phyloP scores from a whole-genome alignment of 768 basidiomycete species.

The Floccularia luteovirens region DNA sequence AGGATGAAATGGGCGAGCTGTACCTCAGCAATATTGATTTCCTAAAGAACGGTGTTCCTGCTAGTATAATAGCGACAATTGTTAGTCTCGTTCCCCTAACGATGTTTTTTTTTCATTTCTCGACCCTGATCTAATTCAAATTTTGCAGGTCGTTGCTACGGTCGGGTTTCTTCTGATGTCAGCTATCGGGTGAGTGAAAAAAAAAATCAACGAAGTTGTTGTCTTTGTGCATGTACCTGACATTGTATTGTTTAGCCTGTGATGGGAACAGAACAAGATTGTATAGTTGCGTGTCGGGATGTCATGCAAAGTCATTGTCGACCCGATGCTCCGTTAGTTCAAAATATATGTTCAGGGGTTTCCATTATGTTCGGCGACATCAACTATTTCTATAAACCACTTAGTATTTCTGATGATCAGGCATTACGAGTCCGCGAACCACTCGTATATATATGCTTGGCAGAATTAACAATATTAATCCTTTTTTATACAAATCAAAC shows the following conservation, averaged over 20 bases:
- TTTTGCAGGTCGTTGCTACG: conserved; percentile 68
- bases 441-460: no score
- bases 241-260: background rate
- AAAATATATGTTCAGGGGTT: no score
- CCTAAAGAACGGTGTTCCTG: conserved; percentile 89
- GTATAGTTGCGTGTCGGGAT: no score
- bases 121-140: conserved; percentile 5
- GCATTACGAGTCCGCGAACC: no score
- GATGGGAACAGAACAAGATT: no score
- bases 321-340: no score
- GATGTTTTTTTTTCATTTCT: conserved; percentile 3
- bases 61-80: conserved; percentile 82
- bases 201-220: background rate
- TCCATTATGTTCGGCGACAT: no score
- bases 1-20: conserved; percentile 87
- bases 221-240: background rate
- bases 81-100: conserved; percentile 25
- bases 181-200: conserved; percentile 60
- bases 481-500: no score
- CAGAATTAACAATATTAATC: no score
- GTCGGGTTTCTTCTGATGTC: conserved; percentile 77
- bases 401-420: no score
- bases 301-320: no score
- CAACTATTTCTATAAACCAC: no score
- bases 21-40: conserved; percentile 87